Evolutionary conservation across 768 basidiomycete genomes (phyloP), one percentile per base, ranked within the genome.

Genomic region (Amanita fuliginea): DNA sequence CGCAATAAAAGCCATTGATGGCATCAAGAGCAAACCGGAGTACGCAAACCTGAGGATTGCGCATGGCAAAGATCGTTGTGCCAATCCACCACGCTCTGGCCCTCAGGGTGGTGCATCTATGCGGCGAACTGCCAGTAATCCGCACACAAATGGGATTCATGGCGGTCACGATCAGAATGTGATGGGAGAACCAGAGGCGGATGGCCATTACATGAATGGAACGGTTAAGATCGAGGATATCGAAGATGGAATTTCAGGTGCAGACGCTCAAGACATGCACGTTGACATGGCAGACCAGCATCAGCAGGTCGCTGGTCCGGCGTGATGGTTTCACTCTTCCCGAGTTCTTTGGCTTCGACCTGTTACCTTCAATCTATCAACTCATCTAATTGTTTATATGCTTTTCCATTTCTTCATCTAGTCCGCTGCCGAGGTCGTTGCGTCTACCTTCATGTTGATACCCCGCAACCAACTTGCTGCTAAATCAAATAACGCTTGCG

Each of bases 1-100:
- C 60, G 92, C 93, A 10, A 92, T 93, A 74, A 97, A 97, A 71
- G 93, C 95, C n/a, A 94, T 98, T 59, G 95, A 98, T 51, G 86
- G 83, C 6, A 78, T 96, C 66, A 95, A 95, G 77, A 79, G 74
- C 60, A 88, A 91, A 61, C 79, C 89, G 1, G 94, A 97, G 61
- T 98, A 98, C 61, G 73, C 79, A 14, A 83, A 83, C 63, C 68
- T 97, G 56, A 84, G 91, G 35, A 88, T 99, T 51, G 85, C 92
- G 13, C 93, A 94, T 65, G 93, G 94, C 52, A 97, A 96, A 63
- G 93, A 96, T 60, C 79, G 93, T 32, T 97, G 93, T 64, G 94
- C 92, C 26, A 94, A 94, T 65, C 83, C 90, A 30, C 92, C 90
- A 8, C 78, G 89, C 44, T 83, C 85, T 4, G 86, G 86, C 28